These are phyloP conservation scores for bread wheat (Triticum aestivum) DNA, from an alignment of 176 grass and related monocot species.

Conservation along the genomic window DNA sequence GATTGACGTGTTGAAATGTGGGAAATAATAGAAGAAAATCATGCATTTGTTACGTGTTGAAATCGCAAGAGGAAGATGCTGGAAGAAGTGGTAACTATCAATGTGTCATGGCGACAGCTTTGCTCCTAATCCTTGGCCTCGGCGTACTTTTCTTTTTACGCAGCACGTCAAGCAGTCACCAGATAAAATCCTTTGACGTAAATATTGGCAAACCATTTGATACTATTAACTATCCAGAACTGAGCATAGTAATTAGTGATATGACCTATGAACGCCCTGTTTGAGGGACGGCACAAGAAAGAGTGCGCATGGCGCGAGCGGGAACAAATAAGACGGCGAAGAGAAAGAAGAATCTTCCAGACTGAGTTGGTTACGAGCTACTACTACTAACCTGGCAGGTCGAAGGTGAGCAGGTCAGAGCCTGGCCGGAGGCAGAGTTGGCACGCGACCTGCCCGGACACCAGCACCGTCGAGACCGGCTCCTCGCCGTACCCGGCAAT, in stretches of 20 bases:
- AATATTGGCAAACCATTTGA: background rate
- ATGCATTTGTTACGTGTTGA: background rate
- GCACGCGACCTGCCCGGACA: slow-evolving; percentile 60
- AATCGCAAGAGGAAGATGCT: too few species aligned
- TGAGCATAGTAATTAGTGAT: background rate
- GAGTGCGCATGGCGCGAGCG: background rate
- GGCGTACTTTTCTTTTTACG: background rate
- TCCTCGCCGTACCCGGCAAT: slow-evolving; percentile 79
- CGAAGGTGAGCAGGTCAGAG: slow-evolving; percentile 44
- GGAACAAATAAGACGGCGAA: background rate
- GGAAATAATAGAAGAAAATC: background rate
- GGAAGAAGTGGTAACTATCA: background rate
- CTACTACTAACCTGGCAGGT: slow-evolving; percentile 38
- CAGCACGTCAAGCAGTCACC: background rate
- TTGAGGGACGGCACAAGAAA: background rate
- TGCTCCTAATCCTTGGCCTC: background rate
- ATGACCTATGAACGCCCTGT: background rate
- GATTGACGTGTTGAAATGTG: background rate
- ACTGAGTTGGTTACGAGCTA: background rate
- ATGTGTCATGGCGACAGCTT: background rate
- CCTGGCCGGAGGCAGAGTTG: slow-evolving; percentile 48
- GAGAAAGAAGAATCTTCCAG: background rate
- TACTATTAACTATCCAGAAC: background rate
- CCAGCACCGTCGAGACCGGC: slow-evolving; percentile 55
- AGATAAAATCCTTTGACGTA: background rate